Evolutionary conservation across 2,329 filamentous ascomycete genomes (phyloP).

Genomic region (Sporothrix dimorphospora): DNA sequence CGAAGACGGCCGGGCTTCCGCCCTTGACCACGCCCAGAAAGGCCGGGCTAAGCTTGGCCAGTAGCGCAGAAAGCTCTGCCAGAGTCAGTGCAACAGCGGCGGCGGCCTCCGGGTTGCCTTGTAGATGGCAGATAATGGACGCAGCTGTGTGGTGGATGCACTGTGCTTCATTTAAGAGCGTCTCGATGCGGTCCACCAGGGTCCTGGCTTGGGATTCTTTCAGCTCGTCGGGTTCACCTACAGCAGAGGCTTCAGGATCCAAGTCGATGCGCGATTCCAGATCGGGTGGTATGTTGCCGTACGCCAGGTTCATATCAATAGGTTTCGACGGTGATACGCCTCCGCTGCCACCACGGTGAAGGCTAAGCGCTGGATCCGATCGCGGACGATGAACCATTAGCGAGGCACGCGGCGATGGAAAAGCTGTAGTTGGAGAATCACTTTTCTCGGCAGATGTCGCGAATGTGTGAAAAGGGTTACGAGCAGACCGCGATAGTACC

Average conservation of each 20-base stretch:
- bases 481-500: conserved; percentile 46
- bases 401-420: conserved; percentile 36
- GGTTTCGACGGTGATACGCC: conserved; percentile 44
- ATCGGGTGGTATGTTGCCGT: conserved; percentile 78
- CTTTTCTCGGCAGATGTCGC: not conserved
- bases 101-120: conserved; percentile 80
- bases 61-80: conserved; percentile 83
- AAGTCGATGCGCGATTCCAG: conserved; percentile 55
- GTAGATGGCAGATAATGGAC: conserved; percentile 74
- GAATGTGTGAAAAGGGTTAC: conserved; percentile 30
- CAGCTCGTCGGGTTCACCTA: conserved; percentile 42
- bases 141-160: conserved; percentile 84
- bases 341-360: conserved; percentile 30
- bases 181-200: conserved; percentile 75
- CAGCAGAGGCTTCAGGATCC: conserved; percentile 37
- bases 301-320: conserved; percentile 90
- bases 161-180: conserved; percentile 81
- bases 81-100: conserved; percentile 91
- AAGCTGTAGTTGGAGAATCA: not conserved
- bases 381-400: conserved; percentile 44
- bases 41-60: conserved; percentile 81
- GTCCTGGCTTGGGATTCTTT: conserved; percentile 49
- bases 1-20: conserved; percentile 82
- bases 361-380: conserved; percentile 46
- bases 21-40: conserved; percentile 76